A percentile compares a stretch with the other conserved stretches of the same genome.
These are phyloP conservation scores for Hylodesmum podocarpum DNA, from an alignment of 306 rosid species.

Conservation along the genomic window DNA sequence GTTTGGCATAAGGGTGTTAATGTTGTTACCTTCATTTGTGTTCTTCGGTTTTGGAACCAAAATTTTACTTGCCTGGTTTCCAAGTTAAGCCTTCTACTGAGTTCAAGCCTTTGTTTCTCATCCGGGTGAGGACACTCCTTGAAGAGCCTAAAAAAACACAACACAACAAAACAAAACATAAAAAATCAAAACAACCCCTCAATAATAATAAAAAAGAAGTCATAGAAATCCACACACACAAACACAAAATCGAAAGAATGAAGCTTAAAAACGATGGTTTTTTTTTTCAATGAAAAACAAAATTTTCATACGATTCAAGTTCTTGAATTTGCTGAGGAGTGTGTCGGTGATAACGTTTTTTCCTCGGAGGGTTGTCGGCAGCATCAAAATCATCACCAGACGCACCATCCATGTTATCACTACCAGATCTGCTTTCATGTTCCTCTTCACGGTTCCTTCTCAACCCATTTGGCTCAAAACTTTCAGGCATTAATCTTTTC, in stretches of 20 bases:
- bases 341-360: slow-evolving; percentile 90
- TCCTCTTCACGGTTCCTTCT: slow-evolving; percentile 79
- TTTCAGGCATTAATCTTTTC: slow-evolving; percentile 52
- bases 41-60: slow-evolving; percentile 94
- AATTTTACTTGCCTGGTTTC: slow-evolving; percentile 89
- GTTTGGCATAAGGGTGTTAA: background rate
- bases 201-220: background rate
- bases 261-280: background rate
- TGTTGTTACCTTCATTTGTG: slow-evolving; percentile 81
- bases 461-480: slow-evolving; percentile 46
- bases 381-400: slow-evolving; percentile 90
- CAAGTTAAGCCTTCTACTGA: slow-evolving; percentile 67
- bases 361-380: slow-evolving; percentile 73
- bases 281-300: background rate
- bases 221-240: background rate
- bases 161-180: background rate
- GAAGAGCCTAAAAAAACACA: slow-evolving; percentile 50
- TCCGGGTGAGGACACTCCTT: slow-evolving; percentile 96
- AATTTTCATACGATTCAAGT: slow-evolving; percentile 67
- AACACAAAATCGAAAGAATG: background rate
- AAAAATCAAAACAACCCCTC: background rate
- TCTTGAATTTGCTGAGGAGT: slow-evolving; percentile 94
- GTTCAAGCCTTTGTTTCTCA: slow-evolving; percentile 86
- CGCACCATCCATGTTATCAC: slow-evolving; percentile 80
- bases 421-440: slow-evolving; percentile 88